Evolutionary conservation across 139 green algal species (phyloP), one percentile per base, ranked within the genome.

Genomic region (Coccomyxa sp.): DNA sequence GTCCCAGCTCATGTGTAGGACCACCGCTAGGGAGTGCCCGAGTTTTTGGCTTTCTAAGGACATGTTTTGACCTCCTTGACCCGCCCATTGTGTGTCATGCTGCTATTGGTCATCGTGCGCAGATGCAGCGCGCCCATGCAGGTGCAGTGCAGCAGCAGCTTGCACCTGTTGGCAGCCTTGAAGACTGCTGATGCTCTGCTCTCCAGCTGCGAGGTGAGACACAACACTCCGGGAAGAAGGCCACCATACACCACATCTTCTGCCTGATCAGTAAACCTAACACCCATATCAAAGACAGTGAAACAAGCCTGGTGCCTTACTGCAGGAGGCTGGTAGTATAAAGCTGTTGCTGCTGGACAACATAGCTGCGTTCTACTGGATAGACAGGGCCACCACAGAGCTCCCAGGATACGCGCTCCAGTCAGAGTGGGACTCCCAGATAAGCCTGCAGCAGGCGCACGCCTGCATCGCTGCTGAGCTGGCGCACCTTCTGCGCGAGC

Each of bases 321-420:
- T 69, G 64, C 64, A 80, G 76, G 44, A 3, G 12, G 71, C 24
- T 18, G 83, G 73, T 54, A 77, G 81, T 39, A 34, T 86, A 8
- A n/a, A 64, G 22, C 50, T 77, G 50, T 64, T 88, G 58, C 73
- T 88, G 7, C 34, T 88, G 7, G 83, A 88, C 75, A 88, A 88
- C n/a, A 40, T 86, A 35, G 68, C 82, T 1, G 84, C 84, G 22
- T 76, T 74, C 64, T 83, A 87, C 41, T 86, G 79, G 68, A 34
- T 86, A 27, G 84, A 88, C n/a, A 79, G 40, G 31, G 84, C 68
- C 1, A 58, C 50, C 18, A 18, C 50, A 22, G 18, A 18, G 5
- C 50, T 64, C 18, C 5, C 50, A 22, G 50, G 18, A 12, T 64
- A 22, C 5, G 27, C 50, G 5, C 22, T 64, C 18, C 18, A 64